Evolutionary conservation across 495 filamentous ascomycete genomes (phyloP).

Genomic region (Apiosordaria backusii): DNA sequence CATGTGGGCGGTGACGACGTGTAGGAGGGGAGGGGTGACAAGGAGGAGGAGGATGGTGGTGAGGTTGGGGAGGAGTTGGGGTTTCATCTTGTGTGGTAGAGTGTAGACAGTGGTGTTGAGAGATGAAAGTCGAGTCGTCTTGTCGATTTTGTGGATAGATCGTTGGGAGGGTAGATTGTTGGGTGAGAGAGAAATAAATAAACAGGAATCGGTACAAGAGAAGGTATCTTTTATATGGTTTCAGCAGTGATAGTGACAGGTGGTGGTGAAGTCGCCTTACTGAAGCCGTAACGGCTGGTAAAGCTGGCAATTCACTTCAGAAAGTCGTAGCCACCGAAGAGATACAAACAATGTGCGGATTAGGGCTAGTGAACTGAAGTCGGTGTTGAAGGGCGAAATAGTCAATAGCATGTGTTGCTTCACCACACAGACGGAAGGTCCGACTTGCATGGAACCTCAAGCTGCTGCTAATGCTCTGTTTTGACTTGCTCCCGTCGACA

Average conservation of each 20-base stretch:
- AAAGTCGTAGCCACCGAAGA: neutral
- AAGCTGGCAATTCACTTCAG: neutral
- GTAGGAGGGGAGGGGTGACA: neutral
- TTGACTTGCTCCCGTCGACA: neutral
- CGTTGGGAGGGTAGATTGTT: neutral
- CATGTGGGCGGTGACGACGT: constrained; percentile 46
- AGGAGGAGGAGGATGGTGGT: neutral
- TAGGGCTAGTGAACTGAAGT: neutral
- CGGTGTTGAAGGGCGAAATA: neutral
- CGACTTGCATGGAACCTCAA: neutral
- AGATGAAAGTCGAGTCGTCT: neutral
- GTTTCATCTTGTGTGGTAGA: neutral
- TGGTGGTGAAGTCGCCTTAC: neutral
- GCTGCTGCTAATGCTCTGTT: neutral
- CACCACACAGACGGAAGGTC: neutral
- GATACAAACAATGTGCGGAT: neutral
- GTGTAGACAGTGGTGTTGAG: neutral
- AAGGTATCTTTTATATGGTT: neutral
- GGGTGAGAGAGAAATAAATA: neutral
- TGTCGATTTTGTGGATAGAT: neutral
- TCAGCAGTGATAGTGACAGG: neutral
- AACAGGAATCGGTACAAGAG: neutral
- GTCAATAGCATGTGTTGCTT: too few species aligned
- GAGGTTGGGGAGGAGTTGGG: neutral
- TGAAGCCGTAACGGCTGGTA: neutral